Base-by-base conservation (phyloP, 2,329 filamentous ascomycete genomes). In the Exutisphaerella laricina region DNA sequence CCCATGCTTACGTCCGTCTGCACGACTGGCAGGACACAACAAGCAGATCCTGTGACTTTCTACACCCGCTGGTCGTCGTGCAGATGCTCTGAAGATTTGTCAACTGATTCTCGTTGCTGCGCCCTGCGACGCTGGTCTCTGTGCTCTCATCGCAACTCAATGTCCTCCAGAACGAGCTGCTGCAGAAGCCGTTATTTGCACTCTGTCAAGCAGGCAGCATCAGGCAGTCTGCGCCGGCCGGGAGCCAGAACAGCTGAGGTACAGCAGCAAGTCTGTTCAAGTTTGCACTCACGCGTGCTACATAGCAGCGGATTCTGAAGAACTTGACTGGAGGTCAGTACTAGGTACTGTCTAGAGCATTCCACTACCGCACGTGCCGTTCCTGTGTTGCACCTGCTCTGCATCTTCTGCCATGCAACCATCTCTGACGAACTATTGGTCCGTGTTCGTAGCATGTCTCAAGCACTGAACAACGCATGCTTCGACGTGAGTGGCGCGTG, bases 281-380 rank as follows among this genome's bases (percentile, higher is more conserved):
- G 51, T 49, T 43, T 49, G 42, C 48, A 36, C 39, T 23, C 26
- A 12, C 30, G 42, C 44, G 39, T 40, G 17, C 41, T 39, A 37
- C 38, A 46, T 31, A 22, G n/a, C 13, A 14, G 14, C 25, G 29
- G 14, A 17, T 16, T 29, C 32, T 25, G 39, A 31, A 37, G 26
- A 29, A 31, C 17, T 20, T 16, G n/a, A 29, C 17, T n/a, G 20
- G 32, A 37, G 39, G 12, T 12, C 21, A 31, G 17, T 41, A 22
- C 16, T 31, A 32, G 29, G 13, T 16, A 38, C 23, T 21, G 16
- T 22, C 33, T 31, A 50, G 31, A 39, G 39, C 40, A 47, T 45
- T 41, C 36, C 51, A 52, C 48, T 34, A 43, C 48, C 46, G 53
- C 51, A 51, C 53, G 53, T 55, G 51, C 51, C 51, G 53, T 46